Percentiles rank a stretch among this genome's conserved stretches.
Conservation (phyloP, 2,329 filamentous ascomycete genomes). For the Colletotrichum chrysophilum region DNA sequence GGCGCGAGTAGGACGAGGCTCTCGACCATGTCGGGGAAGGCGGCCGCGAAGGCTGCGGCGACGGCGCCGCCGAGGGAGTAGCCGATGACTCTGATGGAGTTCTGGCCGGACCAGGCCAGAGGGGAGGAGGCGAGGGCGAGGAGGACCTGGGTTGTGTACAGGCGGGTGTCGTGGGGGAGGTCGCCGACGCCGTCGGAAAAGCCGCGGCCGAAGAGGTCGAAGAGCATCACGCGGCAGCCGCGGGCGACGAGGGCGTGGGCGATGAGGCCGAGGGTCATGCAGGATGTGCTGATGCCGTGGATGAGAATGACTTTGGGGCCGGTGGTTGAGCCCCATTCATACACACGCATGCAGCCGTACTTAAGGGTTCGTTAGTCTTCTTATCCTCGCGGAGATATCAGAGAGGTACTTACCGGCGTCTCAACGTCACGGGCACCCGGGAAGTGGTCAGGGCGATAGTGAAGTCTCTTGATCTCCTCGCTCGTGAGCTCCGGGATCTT, state of each 20-base stretch:
- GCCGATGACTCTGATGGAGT: constrained; percentile 71
- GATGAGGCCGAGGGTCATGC: constrained; percentile 72
- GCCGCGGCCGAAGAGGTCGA: constrained; percentile 74
- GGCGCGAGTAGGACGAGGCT: constrained; percentile 80
- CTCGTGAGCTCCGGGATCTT: constrained; percentile 38
- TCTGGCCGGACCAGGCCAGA: constrained; percentile 67
- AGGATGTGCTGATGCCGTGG: constrained; percentile 85
- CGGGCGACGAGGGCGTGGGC: constrained; percentile 69
- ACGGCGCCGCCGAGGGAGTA: constrained; percentile 87
- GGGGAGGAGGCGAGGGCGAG: constrained; percentile 73
- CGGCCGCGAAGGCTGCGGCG: constrained; percentile 73
- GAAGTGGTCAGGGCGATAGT: constrained; percentile 72
- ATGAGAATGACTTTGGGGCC: constrained; percentile 79
- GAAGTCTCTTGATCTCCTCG: constrained; percentile 41
- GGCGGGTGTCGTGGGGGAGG: constrained; percentile 72
- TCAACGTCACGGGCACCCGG: constrained; percentile 76
- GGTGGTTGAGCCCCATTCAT: constrained; percentile 79
- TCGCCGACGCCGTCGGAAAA: constrained; percentile 69
- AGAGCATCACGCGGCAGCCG: constrained; percentile 83
- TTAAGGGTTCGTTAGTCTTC: constrained; percentile 26
- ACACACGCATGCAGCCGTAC: constrained; percentile 78
- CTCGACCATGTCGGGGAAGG: constrained; percentile 73
- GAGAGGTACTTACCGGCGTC: constrained; percentile 59
- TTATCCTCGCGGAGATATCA: not conserved
- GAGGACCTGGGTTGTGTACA: constrained; percentile 77